Evolutionary conservation across 768 basidiomycete species (phyloP).

Genomic region (Amanita polypyramis): DNA sequence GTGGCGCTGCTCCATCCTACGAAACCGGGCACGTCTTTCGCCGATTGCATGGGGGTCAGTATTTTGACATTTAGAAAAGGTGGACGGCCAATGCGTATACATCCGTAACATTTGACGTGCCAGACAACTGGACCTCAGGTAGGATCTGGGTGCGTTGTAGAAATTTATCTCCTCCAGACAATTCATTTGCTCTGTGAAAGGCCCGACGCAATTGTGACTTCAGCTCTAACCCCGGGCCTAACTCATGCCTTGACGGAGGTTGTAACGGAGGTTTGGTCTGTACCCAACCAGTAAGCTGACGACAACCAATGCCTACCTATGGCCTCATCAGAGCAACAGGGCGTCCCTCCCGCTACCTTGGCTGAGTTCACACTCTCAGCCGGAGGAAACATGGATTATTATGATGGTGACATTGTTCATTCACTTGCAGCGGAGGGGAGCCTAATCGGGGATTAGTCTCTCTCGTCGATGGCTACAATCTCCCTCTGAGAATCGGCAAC

Average conservation of each 20-base stretch:
- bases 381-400: constrained; percentile 37
- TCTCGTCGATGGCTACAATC: constrained; percentile 56
- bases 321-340: constrained; percentile 23
- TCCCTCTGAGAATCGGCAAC: constrained; percentile 50
- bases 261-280: constrained; percentile 53
- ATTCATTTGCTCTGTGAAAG: constrained; percentile 28
- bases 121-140: constrained; percentile 54
- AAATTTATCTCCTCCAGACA: not conserved
- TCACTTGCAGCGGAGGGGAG: not conserved
- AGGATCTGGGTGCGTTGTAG: constrained; percentile 36
- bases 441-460: constrained; percentile 30
- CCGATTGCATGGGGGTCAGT: not conserved
- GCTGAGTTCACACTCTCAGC: constrained; percentile 57
- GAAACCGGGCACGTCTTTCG: constrained; percentile 30
- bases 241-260: constrained; percentile 53
- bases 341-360: constrained; percentile 58
- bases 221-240: constrained; percentile 37
- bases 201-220: constrained; percentile 59
- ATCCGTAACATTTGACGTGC: constrained; percentile 40
- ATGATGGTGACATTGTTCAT: constrained; percentile 35
- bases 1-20: constrained; percentile 39
- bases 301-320: constrained; percentile 18
- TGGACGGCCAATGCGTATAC: constrained; percentile 30
- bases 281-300: not conserved
- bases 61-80: constrained; percentile 14